Percentiles rank a stretch among this genome's conserved stretches.
Conservation (phyloP, 2,329 filamentous ascomycete genomes). For the Botrytis fragariae region DNA sequence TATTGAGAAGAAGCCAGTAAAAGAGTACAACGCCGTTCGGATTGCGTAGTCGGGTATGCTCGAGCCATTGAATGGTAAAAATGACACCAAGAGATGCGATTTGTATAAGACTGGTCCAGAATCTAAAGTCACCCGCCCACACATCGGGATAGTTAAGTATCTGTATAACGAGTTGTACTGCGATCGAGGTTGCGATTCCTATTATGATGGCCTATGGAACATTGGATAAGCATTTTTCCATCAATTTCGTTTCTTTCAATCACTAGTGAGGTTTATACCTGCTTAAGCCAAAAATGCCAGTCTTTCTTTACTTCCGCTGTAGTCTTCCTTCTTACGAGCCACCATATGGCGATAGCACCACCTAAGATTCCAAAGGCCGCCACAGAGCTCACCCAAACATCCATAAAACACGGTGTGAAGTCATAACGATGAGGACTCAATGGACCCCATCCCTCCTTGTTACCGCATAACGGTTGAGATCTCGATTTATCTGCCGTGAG, state of each 20-base stretch:
- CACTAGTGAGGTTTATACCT: slow-evolving; percentile 56
- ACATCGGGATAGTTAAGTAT: slow-evolving; percentile 55
- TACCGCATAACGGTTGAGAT: slow-evolving; percentile 75
- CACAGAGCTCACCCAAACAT: slow-evolving; percentile 79
- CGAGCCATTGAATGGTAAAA: slow-evolving; percentile 64
- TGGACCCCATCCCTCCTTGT: slow-evolving; percentile 93
- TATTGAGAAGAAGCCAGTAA: slow-evolving; percentile 69
- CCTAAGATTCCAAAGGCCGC: slow-evolving; percentile 76
- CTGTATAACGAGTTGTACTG: slow-evolving; percentile 61
- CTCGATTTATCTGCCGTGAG: slow-evolving; percentile 46
- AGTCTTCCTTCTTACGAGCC: slow-evolving; percentile 68
- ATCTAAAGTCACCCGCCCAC: slow-evolving; percentile 65
- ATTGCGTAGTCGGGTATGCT: slow-evolving; percentile 66
- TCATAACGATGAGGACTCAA: slow-evolving; percentile 84
- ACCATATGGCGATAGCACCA: slow-evolving; percentile 76
- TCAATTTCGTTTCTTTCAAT: slow-evolving; percentile 21
- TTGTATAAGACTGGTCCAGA: slow-evolving; percentile 66
- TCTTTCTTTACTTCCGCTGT: slow-evolving; percentile 71
- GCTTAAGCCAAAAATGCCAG: slow-evolving; percentile 89
- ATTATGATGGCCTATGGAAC: slow-evolving; percentile 52
- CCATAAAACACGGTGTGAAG: slow-evolving; percentile 96
- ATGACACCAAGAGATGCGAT: slow-evolving; percentile 61
- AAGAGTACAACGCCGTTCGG: slow-evolving; percentile 70
- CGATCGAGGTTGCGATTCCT: slow-evolving; percentile 55
- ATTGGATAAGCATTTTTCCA: slow-evolving; percentile 18